Evolutionary conservation across 805 yeast species (phyloP).

Genomic region (Lipomyces sp.): DNA sequence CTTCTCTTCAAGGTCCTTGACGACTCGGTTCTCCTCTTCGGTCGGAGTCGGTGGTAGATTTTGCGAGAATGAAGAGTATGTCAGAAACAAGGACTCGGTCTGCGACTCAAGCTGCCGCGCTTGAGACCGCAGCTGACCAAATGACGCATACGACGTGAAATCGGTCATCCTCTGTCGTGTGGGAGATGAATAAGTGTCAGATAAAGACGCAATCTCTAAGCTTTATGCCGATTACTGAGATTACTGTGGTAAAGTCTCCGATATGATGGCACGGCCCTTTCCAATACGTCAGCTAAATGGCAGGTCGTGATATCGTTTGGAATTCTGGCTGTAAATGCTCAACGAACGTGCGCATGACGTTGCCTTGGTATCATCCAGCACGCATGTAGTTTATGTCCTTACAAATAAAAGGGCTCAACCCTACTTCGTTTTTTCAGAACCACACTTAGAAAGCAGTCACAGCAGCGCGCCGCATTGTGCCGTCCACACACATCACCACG

Average conservation of each 20-base stretch:
- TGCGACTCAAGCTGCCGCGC: constrained; percentile 73
- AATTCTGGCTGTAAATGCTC: neutral
- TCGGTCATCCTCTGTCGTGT: constrained; percentile 17
- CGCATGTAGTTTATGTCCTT: neutral
- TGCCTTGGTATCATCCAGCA: neutral
- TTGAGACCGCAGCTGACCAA: constrained; percentile 70
- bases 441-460: neutral
- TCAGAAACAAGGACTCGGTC: constrained; percentile 58
- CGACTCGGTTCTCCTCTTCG: constrained; percentile 54
- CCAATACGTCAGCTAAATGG: neutral
- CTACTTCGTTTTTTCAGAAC: neutral
- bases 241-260: too few species aligned
- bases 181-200: neutral
- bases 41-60: constrained; percentile 56
- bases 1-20: constrained; percentile 55
- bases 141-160: constrained; percentile 47
- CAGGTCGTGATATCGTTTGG: neutral
- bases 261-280: too few species aligned
- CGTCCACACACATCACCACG: neutral
- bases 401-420: neutral
- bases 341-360: neutral
- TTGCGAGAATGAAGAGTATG: constrained; percentile 60
- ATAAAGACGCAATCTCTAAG: neutral
- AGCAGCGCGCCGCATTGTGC: neutral
- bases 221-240: neutral